Conservation (phyloP, 2,329 filamentous ascomycete genomes). For the Diaporthe nobilis region DNA sequence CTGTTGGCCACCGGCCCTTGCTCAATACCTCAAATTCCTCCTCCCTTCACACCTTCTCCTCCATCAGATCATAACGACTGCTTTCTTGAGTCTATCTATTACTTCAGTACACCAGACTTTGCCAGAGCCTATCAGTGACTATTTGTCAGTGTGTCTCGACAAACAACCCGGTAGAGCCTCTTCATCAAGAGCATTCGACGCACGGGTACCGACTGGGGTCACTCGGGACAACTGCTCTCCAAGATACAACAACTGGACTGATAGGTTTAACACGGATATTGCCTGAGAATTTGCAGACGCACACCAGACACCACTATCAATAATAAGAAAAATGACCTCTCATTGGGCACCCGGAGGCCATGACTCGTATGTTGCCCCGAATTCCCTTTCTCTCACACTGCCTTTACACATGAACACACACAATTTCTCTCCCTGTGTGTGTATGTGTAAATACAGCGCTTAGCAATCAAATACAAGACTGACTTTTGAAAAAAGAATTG, state of each 20-base stretch:
- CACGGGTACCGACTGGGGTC: neutral
- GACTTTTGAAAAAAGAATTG: neutral
- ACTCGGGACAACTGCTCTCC: neutral
- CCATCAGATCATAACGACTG: neutral
- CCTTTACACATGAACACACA: too few relatives aligned
- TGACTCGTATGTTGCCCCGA: neutral
- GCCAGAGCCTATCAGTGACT: neutral
- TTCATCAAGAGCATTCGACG: neutral
- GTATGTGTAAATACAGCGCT: neutral
- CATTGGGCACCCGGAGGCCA: neutral
- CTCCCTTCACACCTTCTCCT: neutral
- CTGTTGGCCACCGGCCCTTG: neutral
- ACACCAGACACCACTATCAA: neutral
- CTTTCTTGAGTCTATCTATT: neutral
- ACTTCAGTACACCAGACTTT: neutral
- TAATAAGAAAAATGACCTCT: neutral
- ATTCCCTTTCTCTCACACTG: too few relatives aligned
- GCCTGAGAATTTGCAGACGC: neutral
- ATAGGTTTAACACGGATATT: too few relatives aligned
- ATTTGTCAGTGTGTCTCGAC: neutral
- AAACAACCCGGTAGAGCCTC: neutral
- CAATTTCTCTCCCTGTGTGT: too few relatives aligned
- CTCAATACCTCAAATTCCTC: neutral
- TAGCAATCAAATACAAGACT: neutral
- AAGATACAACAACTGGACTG: neutral